Percentiles rank a stretch among this genome's conserved stretches.
phyloP scores from a whole-genome alignment of 2,329 filamentous ascomycete species.

The Cladosporium sphaerospermum region DNA sequence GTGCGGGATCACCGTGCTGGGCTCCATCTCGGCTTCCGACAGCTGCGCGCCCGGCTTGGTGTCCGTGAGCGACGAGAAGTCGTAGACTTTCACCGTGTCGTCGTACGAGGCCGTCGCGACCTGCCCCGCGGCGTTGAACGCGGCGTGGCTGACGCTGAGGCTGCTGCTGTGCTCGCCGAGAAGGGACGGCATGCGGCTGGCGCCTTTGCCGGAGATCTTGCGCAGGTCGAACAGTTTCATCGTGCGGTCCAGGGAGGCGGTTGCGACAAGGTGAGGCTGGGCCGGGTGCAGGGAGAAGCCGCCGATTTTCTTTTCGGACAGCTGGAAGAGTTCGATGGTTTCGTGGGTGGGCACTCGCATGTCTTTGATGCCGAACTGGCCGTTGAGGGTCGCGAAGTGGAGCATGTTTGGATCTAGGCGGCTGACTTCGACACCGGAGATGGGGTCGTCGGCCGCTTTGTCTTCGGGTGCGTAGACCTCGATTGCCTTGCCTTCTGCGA shows the following conservation, averaged over 20 bases:
- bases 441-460: constrained; percentile 63
- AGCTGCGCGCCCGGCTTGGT: constrained; percentile 73
- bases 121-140: constrained; percentile 79
- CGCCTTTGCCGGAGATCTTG: constrained; percentile 62
- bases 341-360: constrained; percentile 53
- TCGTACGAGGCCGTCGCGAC: constrained; percentile 92
- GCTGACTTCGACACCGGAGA: constrained; percentile 79
- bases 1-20: constrained; percentile 64
- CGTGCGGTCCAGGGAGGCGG: constrained; percentile 81
- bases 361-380: constrained; percentile 75
- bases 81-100: constrained; percentile 88
- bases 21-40: constrained; percentile 58
- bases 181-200: constrained; percentile 57
- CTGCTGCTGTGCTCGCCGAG: constrained; percentile 76
- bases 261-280: constrained; percentile 76
- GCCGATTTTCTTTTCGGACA: constrained; percentile 91
- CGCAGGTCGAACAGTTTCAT: constrained; percentile 90
- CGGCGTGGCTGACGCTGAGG: constrained; percentile 84
- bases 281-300: constrained; percentile 81
- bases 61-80: constrained; percentile 62
- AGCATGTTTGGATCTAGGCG: constrained; percentile 64
- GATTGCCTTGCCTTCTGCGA: constrained; percentile 70
- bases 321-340: constrained; percentile 59
- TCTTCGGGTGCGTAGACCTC: constrained; percentile 75
- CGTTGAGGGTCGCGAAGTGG: constrained; percentile 82